A percentile compares a stretch with the other conserved stretches of the same genome.
Conservation (phyloP, 805 yeast genomes). For the Kuraishia cidri region DNA sequence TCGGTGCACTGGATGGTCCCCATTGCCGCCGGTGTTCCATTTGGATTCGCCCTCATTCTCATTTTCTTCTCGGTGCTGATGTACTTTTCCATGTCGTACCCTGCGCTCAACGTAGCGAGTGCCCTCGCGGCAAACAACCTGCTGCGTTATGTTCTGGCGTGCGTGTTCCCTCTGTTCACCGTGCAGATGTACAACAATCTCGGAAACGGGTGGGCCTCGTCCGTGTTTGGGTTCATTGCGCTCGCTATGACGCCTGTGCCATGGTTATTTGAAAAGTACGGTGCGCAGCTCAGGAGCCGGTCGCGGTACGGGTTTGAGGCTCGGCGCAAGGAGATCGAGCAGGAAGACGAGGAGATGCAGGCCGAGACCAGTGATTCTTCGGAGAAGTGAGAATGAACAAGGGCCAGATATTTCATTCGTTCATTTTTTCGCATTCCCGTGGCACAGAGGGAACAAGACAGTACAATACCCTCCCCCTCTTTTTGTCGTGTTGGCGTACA, state of each 20-base stretch:
- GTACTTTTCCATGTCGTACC: conserved; percentile 64
- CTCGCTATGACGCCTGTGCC: conserved; percentile 70
- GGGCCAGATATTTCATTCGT: not conserved
- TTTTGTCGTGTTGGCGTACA: too few relatives aligned
- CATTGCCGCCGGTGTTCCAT: conserved; percentile 65
- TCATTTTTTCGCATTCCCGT: too few relatives aligned
- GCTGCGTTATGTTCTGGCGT: conserved; percentile 64
- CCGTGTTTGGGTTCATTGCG: conserved; percentile 56
- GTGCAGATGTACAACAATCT: conserved; percentile 72
- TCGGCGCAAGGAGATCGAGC: not conserved
- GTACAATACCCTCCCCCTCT: too few relatives aligned
- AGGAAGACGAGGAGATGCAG: not conserved
- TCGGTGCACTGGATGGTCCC: conserved; percentile 74
- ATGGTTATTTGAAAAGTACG: conserved; percentile 55
- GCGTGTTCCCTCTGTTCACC: conserved; percentile 79
- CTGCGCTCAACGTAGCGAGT: conserved; percentile 74
- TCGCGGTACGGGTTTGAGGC: conserved; percentile 49
- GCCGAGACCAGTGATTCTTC: not conserved
- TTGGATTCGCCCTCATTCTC: conserved; percentile 67
- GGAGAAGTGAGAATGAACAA: not conserved
- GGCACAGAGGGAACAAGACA: too few relatives aligned
- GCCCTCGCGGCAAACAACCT: conserved; percentile 86
- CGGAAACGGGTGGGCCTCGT: conserved; percentile 74
- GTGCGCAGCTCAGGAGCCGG: conserved; percentile 41
- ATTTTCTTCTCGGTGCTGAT: conserved; percentile 63